Conservation (phyloP, 1,284 basidiomycete species). For the Austroboletus olivaceoglutinosus region DNA sequence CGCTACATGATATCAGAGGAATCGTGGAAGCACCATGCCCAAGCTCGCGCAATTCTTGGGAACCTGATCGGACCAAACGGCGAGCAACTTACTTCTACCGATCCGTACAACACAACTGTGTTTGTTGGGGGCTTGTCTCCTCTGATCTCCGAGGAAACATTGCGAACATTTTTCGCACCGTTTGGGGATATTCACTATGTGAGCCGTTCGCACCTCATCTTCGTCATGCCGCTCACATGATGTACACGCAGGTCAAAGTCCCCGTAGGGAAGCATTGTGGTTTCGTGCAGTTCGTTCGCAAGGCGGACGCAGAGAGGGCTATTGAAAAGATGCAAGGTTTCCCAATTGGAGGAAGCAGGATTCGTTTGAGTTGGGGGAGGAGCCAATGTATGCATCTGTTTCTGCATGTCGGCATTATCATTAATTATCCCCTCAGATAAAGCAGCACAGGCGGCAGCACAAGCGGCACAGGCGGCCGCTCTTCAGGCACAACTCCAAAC, state of each 20-base stretch:
- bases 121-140: conserved; percentile 88
- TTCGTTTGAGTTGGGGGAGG: conserved; percentile 90
- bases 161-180: conserved; percentile 84
- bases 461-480: conserved; percentile 72
- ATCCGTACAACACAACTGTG: conserved; percentile 90
- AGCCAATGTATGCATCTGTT: conserved; percentile 69
- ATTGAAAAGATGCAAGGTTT: conserved; percentile 97
- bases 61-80: conserved; percentile 81
- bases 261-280: conserved; percentile 95
- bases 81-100: conserved; percentile 79
- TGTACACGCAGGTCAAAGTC: conserved; percentile 74
- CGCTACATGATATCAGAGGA: conserved; percentile 64
- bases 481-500: conserved; percentile 51
- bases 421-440: conserved; percentile 53
- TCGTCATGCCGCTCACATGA: conserved; percentile 11
- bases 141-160: conserved; percentile 82
- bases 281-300: conserved; percentile 92
- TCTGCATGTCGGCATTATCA: background rate
- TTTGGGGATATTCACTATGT: conserved; percentile 94
- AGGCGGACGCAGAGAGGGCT: conserved; percentile 87
- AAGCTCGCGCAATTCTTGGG: conserved; percentile 73
- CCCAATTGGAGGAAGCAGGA: conserved; percentile 86
- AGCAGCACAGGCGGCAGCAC: conserved; percentile 82
- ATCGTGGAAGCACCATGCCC: conserved; percentile 78
- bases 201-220: conserved; percentile 23